Percentiles rank a stretch among this genome's conserved stretches.
phyloP scores from a whole-genome alignment of 169 alveolate genomes.

The Plasmodium cynomolgi region DNA sequence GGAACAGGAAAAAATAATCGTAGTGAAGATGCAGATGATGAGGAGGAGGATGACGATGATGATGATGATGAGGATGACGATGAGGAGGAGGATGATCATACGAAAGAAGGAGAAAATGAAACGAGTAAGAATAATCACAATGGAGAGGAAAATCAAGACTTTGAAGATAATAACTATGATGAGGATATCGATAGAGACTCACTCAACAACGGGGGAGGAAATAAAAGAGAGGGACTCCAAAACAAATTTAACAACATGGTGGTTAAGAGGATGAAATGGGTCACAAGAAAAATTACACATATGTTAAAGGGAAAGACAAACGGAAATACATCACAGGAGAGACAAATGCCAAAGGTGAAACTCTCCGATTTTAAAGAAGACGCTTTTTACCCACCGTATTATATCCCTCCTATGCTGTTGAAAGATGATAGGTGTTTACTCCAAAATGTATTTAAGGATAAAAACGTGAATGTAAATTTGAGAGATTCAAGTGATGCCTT shows the following conservation, averaged over 20 bases:
- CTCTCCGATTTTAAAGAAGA: constrained; percentile 10
- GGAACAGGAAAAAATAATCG: background rate
- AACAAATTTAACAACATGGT: background rate
- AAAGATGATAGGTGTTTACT: constrained; percentile 29
- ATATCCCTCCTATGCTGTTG: constrained; percentile 42
- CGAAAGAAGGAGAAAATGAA: background rate
- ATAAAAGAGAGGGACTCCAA: background rate
- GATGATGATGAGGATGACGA: background rate
- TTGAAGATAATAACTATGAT: background rate
- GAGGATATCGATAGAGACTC: background rate
- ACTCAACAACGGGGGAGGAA: background rate
- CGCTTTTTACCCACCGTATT: constrained; percentile 24
- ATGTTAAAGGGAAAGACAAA: background rate
- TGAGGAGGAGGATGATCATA: background rate
- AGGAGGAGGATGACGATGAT: background rate
- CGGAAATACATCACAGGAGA: background rate
- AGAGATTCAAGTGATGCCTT: constrained; percentile 29
- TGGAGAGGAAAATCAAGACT: background rate
- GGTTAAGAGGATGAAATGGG: background rate
- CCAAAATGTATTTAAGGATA: constrained; percentile 41
- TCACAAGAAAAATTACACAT: background rate
- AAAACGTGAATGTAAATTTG: constrained; percentile 2
- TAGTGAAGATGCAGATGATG: background rate
- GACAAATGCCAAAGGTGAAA: background rate
- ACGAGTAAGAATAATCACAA: background rate